Conservation (phyloP, 108 stramenopile genomes). For the Cyclotella cryptica region DNA sequence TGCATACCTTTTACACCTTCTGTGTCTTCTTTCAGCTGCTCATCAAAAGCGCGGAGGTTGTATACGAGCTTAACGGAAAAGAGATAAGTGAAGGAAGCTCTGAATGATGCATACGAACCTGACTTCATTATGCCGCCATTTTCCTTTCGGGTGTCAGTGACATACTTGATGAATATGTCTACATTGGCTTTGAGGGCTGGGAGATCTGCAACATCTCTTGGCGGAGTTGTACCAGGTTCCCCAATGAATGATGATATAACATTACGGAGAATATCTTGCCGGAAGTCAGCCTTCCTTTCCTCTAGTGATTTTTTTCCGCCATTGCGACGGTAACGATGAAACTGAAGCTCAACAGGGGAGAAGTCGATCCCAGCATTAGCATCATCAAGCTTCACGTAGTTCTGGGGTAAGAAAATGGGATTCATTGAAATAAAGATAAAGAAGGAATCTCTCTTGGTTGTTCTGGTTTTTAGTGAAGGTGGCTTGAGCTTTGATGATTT, state of each 20-base stretch:
- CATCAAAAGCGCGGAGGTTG: background rate
- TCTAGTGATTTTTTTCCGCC: conserved; percentile 1
- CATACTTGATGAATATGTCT: background rate
- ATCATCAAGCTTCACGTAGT: too few species aligned
- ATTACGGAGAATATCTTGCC: background rate
- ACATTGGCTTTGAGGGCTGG: background rate
- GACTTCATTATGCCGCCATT: background rate
- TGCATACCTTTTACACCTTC: conserved; percentile 5
- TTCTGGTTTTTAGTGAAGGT: too few species aligned
- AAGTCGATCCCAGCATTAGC: too few species aligned
- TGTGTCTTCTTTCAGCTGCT: conserved; percentile 16
- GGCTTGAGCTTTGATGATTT: too few species aligned
- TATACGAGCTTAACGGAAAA: background rate
- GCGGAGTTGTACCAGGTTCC: background rate
- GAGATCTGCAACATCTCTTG: background rate
- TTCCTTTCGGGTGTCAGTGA: background rate
- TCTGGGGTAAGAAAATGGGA: too few species aligned
- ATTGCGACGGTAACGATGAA: background rate
- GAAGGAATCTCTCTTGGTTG: too few species aligned
- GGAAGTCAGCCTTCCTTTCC: background rate
- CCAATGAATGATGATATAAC: background rate
- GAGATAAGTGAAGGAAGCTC: background rate
- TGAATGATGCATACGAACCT: background rate
- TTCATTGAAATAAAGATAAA: too few species aligned
- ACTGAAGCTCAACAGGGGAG: too few species aligned